Evolutionary conservation across 805 yeast species (phyloP).

Genomic region (Barnettozyma siamensis): DNA sequence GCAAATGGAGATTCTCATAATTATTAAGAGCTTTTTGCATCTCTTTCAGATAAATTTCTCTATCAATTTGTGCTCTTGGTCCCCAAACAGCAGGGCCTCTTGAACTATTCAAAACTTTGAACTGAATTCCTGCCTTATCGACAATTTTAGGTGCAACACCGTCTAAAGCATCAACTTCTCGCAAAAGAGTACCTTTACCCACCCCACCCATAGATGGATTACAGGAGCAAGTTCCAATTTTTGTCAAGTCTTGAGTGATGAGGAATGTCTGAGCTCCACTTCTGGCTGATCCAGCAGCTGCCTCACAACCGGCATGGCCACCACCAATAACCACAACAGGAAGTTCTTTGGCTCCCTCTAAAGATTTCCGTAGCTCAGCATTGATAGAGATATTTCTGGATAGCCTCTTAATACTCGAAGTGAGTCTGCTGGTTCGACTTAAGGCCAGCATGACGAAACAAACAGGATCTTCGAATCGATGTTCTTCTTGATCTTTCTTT

Average conservation of each 20-base stretch:
- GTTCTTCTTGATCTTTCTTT: too few species aligned
- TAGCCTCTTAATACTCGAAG: background rate
- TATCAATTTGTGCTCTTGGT: slow-evolving; percentile 93
- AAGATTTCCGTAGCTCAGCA: slow-evolving; percentile 16
- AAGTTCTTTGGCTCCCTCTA: slow-evolving; percentile 15
- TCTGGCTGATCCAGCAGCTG: slow-evolving; percentile 90
- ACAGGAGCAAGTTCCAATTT: slow-evolving; percentile 93
- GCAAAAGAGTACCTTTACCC: slow-evolving; percentile 88
- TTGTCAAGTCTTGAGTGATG: slow-evolving; percentile 67
- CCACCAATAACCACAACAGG: slow-evolving; percentile 93
- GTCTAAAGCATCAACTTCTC: slow-evolving; percentile 94
- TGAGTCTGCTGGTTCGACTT: background rate
- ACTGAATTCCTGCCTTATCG: slow-evolving; percentile 90
- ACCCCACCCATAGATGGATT: slow-evolving; percentile 98
- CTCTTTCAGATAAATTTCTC: slow-evolving; percentile 67
- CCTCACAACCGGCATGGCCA: slow-evolving; percentile 99
- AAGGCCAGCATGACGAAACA: background rate
- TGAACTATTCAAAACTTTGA: slow-evolving; percentile 76
- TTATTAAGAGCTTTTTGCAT: slow-evolving; percentile 65
- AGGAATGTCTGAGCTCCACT: slow-evolving; percentile 66
- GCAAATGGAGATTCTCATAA: slow-evolving; percentile 48
- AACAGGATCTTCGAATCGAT: too few species aligned
- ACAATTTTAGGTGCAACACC: slow-evolving; percentile 86
- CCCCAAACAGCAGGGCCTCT: slow-evolving; percentile 99
- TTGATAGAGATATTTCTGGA: slow-evolving; percentile 16